Evolutionary conservation across 75 land plant genomes (phyloP), one percentile per base, ranked within the genome.

Genomic region (Pinus taeda): DNA sequence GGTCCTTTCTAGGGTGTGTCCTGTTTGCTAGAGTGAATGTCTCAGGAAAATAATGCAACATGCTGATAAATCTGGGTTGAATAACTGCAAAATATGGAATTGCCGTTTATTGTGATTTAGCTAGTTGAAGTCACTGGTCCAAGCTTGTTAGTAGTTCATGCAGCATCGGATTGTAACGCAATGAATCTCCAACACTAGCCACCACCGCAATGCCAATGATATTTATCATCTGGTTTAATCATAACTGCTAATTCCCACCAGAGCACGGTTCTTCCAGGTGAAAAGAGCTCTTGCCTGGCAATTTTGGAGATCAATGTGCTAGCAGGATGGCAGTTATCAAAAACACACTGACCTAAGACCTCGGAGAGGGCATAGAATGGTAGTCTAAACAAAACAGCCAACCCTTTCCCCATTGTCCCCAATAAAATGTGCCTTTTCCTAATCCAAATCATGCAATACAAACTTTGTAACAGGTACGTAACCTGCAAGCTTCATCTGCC

Each of bases 161-260:
- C 37, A 14, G 1, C 33, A 6, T 30, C 17, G 15, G 6, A 26
- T 64, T 64, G 33, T 64, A 30, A 29, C 30, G 15, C 4, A 29
- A 4, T 64, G 66, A 26, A 64, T 64, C 66, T 24, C 33, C 66
- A 29, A 15, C 14, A 17, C 12, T 29, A 64, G 33, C 29, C 66
- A 64, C 66, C 66, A 14, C 30, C 15, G 66, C 66, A 64, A 64
- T 64, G 36, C 66, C 33, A 33, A 64, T 64, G 37, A 64, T 12
- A 64, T 30, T 64, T 64, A 64, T 64, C 15, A 64, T 64, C 33
- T 26, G 66, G 29, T 64, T 64, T 37, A 26, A 64, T 30, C 66
- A 64, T 30, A 15, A 13, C 66, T 64, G 15, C 0, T 63, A 64
- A 15, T 64, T 64, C 36, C 66, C 37, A 30, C 37, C 29, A 26